These are phyloP conservation scores for Sequoiadendron giganteum DNA, from an alignment of 75 land plant species.

Conservation along the genomic window DNA sequence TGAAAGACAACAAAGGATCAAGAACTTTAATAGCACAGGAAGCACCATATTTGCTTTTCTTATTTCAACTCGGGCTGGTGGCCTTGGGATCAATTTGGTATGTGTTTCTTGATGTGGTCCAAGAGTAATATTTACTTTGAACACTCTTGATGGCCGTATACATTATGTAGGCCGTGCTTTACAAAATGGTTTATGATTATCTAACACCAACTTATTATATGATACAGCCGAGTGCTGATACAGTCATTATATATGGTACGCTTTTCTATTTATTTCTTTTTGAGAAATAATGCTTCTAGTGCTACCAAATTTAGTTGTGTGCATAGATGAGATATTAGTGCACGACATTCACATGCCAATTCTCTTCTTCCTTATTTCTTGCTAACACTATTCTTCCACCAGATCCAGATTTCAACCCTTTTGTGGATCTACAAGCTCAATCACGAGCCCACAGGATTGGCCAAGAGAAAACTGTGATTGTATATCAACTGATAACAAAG, in stretches of 20 bases:
- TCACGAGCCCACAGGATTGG: conserved; percentile 42
- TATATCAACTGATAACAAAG: conserved; percentile 38
- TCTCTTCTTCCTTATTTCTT: neutral
- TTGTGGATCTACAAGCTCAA: conserved; percentile 44
- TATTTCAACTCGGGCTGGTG: conserved; percentile 47
- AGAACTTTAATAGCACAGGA: conserved; percentile 26
- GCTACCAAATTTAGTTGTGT: neutral
- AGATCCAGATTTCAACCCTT: conserved; percentile 50
- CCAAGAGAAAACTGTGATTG: conserved; percentile 36
- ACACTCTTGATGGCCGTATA: neutral
- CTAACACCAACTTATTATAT: neutral
- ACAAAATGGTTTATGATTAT: neutral
- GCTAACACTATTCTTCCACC: neutral
- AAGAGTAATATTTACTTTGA: neutral
- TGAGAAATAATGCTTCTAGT: neutral
- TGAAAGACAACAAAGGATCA: conserved; percentile 31
- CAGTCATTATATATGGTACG: conserved; percentile 47
- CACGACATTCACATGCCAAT: neutral
- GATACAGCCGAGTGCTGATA: conserved; percentile 46
- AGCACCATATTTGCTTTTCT: conserved; percentile 26
- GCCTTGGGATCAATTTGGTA: conserved; percentile 47
- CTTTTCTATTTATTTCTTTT: neutral
- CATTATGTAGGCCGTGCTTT: neutral
- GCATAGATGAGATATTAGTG: neutral
- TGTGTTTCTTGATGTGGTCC: conserved; percentile 7